phyloP scores from a whole-genome alignment of 2,329 filamentous ascomycete species.

The Curvularia lunata region DNA sequence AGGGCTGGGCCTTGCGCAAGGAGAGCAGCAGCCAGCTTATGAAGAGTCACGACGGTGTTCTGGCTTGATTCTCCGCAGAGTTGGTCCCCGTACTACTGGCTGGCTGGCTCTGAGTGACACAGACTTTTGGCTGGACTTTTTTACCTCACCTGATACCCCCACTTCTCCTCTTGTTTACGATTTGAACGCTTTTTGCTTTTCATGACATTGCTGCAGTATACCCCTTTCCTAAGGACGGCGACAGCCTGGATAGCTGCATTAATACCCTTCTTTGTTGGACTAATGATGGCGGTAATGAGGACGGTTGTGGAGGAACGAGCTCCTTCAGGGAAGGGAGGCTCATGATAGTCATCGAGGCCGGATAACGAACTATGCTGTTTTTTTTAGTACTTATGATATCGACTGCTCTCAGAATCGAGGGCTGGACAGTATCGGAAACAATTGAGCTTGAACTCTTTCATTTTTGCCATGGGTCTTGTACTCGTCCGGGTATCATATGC shows the following conservation, averaged over 20 bases:
- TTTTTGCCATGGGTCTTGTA: conserved; percentile 1
- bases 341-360: neutral
- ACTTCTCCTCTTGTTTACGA: conserved; percentile 24
- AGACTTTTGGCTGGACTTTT: neutral
- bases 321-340: neutral
- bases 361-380: neutral
- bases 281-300: conserved; percentile 7
- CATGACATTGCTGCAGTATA: conserved; percentile 37
- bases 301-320: neutral
- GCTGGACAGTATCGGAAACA: neutral
- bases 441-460: conserved; percentile 1
- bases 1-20: conserved; percentile 74
- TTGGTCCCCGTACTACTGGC: neutral
- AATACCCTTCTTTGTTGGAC: conserved; percentile 11
- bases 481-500: conserved; percentile 10
- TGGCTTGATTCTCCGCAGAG: conserved; percentile 27
- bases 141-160: conserved; percentile 10
- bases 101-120: neutral
- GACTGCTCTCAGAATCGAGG: neutral
- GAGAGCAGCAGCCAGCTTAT: conserved; percentile 38
- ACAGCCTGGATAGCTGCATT: conserved; percentile 36
- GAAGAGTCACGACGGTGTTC: conserved; percentile 35
- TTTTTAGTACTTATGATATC: neutral
- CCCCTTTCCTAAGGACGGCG: conserved; percentile 29
- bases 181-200: conserved; percentile 16